Base-by-base conservation (phyloP, 768 basidiomycete genomes). In the Lentinus tigrinus region DNA sequence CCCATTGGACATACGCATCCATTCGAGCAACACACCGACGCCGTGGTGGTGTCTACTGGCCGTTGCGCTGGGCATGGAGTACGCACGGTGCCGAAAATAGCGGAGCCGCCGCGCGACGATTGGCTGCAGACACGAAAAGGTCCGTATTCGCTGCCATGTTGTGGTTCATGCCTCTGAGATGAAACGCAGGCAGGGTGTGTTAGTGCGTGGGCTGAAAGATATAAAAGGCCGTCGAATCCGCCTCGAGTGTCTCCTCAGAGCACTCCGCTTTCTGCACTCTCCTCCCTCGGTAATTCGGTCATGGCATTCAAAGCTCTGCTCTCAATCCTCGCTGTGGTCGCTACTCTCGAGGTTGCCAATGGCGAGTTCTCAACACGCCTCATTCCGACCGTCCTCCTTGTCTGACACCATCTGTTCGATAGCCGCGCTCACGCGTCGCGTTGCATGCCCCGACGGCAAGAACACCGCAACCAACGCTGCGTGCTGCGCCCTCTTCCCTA, bases 401-500 rank as follows among this genome's bases (percentile, higher is more conserved):
- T n/a, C 3, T 21, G 3, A 21, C n/a, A 16, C 46, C 40, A 42
- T 17, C 19, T 16, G 8, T 23, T 21, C n/a, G 48, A 53, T 36
- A 61, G 64, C 62, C 43, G 61, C 60, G 23, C 47, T 63, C 44
- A 69, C 57, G 10, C 43, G 43, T 10, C 43, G 43, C 34, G 62
- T 58, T 40, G 62, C 70, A 38, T 73, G 72, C 52, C 63, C 72
- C 19, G 69, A 70, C 54, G 70, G 72, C 36, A 64, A 62, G n/a
- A 60, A 72, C 57, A 46, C 43, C 3, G 71, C 65, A 4, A 58
- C 56, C 1, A 65, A 73, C 58, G 63, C 63, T 8, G 68, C 68
- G 6, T 74, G 73, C 50, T 74, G 73, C 47, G 58, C 61, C 2
- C 64, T 67, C 48, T 72, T 69, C 64, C 57, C 70, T 23, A 61